Conservation (phyloP, 768 basidiomycete species). For the Suillus plorans region DNA sequence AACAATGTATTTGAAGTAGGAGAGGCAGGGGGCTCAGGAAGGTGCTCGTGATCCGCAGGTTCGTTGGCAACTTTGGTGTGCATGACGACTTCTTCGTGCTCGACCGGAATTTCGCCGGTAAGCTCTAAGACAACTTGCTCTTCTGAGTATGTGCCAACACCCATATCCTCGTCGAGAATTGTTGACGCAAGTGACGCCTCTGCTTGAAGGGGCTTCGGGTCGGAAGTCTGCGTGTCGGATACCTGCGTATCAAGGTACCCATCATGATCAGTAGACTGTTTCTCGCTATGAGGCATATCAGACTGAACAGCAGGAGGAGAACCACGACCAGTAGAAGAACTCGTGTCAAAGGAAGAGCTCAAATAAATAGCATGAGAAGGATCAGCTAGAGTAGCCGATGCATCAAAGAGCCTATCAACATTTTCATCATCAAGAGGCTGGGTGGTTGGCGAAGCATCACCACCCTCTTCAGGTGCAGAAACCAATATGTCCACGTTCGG, state of each 20-base stretch:
- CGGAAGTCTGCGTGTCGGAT: slow-evolving; percentile 16
- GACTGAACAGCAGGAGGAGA: slow-evolving; percentile 42
- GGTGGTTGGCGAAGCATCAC: slow-evolving; percentile 20
- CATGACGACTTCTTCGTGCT: slow-evolving; percentile 12
- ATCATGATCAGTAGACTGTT: slow-evolving; percentile 48
- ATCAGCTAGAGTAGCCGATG: slow-evolving; percentile 24
- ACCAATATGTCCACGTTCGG: slow-evolving; percentile 21
- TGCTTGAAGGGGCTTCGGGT: slow-evolving; percentile 38
- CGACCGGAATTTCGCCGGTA: slow-evolving; percentile 21
- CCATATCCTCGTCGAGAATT: slow-evolving; percentile 45
- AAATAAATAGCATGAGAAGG: slow-evolving; percentile 33
- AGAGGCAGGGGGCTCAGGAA: slow-evolving; percentile 61
- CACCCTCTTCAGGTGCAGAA: slow-evolving; percentile 20
- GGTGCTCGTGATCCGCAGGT: slow-evolving; percentile 40
- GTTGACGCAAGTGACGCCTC: slow-evolving; percentile 52
- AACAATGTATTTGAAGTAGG: slow-evolving; percentile 50
- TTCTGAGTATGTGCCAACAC: slow-evolving; percentile 29
- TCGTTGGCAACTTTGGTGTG: slow-evolving; percentile 19
- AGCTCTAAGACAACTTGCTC: slow-evolving; percentile 17
- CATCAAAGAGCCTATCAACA: slow-evolving; percentile 19
- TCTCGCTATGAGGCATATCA: slow-evolving; percentile 36
- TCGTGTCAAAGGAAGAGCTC: slow-evolving; percentile 42
- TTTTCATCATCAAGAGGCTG: slow-evolving; percentile 22
- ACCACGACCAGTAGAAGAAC: slow-evolving; percentile 45
- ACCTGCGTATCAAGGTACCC: slow-evolving; percentile 47